Evolutionary conservation across 768 basidiomycete species (phyloP), one percentile per base, ranked within the genome.

Genomic region (Sporobolomyces roseus): DNA sequence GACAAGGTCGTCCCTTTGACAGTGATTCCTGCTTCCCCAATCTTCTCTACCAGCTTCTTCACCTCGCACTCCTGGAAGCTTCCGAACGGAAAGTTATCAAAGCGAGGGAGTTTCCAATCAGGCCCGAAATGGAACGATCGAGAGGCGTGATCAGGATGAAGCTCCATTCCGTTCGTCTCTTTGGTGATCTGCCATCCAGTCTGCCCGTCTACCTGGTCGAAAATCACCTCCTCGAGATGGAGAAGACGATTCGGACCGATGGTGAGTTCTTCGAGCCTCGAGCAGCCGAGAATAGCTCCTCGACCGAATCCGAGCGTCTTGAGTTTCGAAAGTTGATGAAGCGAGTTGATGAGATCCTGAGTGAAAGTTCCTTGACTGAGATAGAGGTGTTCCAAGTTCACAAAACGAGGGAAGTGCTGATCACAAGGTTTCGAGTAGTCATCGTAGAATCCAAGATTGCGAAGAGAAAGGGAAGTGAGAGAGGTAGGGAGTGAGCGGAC

Each of bases 321-420:
- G 30, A 63, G 62, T 4, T 36, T 30, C 2, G 51, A 10, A 17
- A 54, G 43, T 9, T 23, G 13, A 4, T 27, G 30, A 23, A 63
- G 30, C 29, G 25, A 3, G 8, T 19, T 4, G 38, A 54, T 17
- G 19, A 63, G 16, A 30, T 30, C 21, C 29, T 10, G 4, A 3
- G 12, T 35, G 30, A 54, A 63, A 29, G 62, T 63, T 12, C 52
- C 52, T 32, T 53, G 41, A 41, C 62, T 52, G 52, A 63, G 62
- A 36, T 63, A 63, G 41, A 54, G 62, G 30, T 41, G 13, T 27
- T 63, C 43, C 41, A 63, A 52, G 29, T 36, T 30, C 30, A 45
- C 7, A 29, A 63, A n/a, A 38, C 41, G 62, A 16, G 43, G 30
- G 41, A 63, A 29, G 23, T 45, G 45, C 1, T 30, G 21, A 17